A percentile compares a stretch with the other conserved stretches of the same genome.
These are phyloP conservation scores for Exophiala bonariae DNA, from an alignment of 2,329 filamentous ascomycete species.

Conservation along the genomic window DNA sequence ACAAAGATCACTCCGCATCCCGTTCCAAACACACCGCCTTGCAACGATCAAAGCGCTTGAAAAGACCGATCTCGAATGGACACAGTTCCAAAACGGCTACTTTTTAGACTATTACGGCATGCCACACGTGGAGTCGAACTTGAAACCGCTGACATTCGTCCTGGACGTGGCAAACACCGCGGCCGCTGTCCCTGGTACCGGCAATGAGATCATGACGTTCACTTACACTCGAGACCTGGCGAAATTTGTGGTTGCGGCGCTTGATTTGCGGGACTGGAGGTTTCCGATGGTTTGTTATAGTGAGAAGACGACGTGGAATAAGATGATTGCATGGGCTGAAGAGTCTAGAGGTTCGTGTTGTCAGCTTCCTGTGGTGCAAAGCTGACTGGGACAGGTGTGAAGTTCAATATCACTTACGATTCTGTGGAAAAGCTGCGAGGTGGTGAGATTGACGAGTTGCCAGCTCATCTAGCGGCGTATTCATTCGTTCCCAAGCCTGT, in stretches of 20 bases:
- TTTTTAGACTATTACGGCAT: conserved; percentile 50
- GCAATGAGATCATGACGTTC: conserved; percentile 44
- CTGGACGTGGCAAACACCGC: conserved; percentile 45
- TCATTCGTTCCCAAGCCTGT: too few relatives aligned
- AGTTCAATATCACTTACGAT: too few relatives aligned
- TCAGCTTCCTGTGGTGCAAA: too few relatives aligned
- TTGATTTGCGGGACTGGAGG: conserved; percentile 49
- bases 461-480: too few relatives aligned
- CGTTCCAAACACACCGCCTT: too few relatives aligned
- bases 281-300: conserved; percentile 35
- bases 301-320: conserved; percentile 46
- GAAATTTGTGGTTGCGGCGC: conserved; percentile 42
- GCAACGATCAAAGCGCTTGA: conserved; percentile 32
- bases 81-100: conserved; percentile 41
- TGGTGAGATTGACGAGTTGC: too few relatives aligned
- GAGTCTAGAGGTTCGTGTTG: conserved; percentile 42
- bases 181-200: conserved; percentile 52
- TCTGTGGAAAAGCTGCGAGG: too few relatives aligned
- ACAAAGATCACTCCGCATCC: too few relatives aligned
- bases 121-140: conserved; percentile 39
- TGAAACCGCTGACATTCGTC: conserved; percentile 42
- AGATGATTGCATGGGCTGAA: conserved; percentile 45
- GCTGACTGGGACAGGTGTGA: too few relatives aligned
- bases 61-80: conserved; percentile 38
- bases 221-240: conserved; percentile 54